Percentiles rank a stretch among this genome's conserved stretches.
Conservation (phyloP, 108 stramenopile species). For the Phaeodactylum tricornutum region DNA sequence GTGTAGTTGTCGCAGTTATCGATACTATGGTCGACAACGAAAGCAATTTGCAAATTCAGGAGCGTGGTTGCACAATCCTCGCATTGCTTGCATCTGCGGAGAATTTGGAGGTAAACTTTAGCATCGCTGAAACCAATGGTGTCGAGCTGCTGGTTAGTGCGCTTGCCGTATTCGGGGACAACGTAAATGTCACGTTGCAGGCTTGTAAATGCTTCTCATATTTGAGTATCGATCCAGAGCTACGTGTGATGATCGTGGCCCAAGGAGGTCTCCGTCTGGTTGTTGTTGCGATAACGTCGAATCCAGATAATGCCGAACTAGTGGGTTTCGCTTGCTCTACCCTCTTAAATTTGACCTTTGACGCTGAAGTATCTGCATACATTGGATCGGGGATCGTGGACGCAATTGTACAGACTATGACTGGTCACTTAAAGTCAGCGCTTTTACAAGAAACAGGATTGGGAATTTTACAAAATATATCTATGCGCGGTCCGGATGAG, state of each 20-base stretch:
- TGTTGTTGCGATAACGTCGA: slow-evolving; percentile 20
- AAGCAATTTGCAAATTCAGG: slow-evolving; percentile 14
- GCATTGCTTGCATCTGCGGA: slow-evolving; percentile 26
- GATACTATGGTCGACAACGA: slow-evolving; percentile 31
- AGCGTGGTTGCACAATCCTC: slow-evolving; percentile 27
- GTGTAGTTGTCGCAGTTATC: slow-evolving; percentile 33
- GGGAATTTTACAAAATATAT: slow-evolving; percentile 30
- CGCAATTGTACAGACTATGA: slow-evolving; percentile 17
- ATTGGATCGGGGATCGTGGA: slow-evolving; percentile 15
- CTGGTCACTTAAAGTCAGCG: slow-evolving; percentile 1
- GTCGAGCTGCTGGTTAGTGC: slow-evolving; percentile 32
- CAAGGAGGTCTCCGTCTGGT: slow-evolving; percentile 26
- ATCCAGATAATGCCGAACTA: slow-evolving; percentile 9
- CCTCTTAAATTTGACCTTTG: slow-evolving; percentile 22
- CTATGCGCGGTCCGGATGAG: slow-evolving; percentile 18
- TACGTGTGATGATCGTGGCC: slow-evolving; percentile 23
- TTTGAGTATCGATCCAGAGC: slow-evolving; percentile 29
- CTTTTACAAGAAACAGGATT: slow-evolving; percentile 22
- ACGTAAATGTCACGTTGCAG: slow-evolving; percentile 12
- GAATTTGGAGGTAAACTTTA: slow-evolving; percentile 31
- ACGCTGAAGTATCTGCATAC: slow-evolving; percentile 21
- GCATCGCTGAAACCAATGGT: slow-evolving; percentile 34
- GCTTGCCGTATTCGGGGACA: slow-evolving; percentile 16
- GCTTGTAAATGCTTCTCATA: slow-evolving; percentile 22
- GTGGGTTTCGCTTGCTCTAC: slow-evolving; percentile 16